phyloP scores from a whole-genome alignment of 129 eudicot species.

The Helianthus tuberosus region DNA sequence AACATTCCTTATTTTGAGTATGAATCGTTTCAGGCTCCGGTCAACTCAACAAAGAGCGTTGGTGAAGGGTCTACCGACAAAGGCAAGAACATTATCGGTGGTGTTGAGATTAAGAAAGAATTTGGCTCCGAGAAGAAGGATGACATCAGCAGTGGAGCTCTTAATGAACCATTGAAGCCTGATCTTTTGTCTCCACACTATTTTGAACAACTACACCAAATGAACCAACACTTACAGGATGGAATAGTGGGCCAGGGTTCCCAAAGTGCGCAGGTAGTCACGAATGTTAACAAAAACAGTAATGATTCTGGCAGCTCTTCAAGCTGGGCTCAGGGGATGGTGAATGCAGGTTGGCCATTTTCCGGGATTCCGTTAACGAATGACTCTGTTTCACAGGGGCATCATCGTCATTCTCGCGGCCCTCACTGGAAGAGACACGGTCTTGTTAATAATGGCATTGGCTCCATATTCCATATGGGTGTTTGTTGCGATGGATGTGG shows the following conservation, averaged over 20 bases:
- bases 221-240: slow-evolving; percentile 19
- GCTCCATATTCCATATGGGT: slow-evolving; percentile 67
- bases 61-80: slow-evolving; percentile 17
- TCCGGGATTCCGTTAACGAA: slow-evolving; percentile 35
- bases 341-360: slow-evolving; percentile 49
- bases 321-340: slow-evolving; percentile 22
- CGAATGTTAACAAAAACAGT: slow-evolving; percentile 5
- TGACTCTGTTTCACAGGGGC: slow-evolving; percentile 29
- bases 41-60: slow-evolving; percentile 5
- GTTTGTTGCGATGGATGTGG: slow-evolving; percentile 92
- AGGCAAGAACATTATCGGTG: slow-evolving; percentile 18
- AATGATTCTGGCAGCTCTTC: slow-evolving; percentile 28
- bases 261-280: slow-evolving; percentile 13
- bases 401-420: slow-evolving; percentile 27
- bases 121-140: not conserved
- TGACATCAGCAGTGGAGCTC: not conserved
- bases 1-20: slow-evolving; percentile 35
- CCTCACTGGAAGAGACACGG: slow-evolving; percentile 40
- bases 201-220: slow-evolving; percentile 10
- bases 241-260: not conserved
- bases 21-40: slow-evolving; percentile 17
- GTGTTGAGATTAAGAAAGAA: slow-evolving; percentile 30
- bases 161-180: not conserved
- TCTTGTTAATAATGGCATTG: slow-evolving; percentile 38
- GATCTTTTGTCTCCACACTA: not conserved